Conservation (phyloP, 495 filamentous ascomycete genomes). For the Cairneyella variabilis region DNA sequence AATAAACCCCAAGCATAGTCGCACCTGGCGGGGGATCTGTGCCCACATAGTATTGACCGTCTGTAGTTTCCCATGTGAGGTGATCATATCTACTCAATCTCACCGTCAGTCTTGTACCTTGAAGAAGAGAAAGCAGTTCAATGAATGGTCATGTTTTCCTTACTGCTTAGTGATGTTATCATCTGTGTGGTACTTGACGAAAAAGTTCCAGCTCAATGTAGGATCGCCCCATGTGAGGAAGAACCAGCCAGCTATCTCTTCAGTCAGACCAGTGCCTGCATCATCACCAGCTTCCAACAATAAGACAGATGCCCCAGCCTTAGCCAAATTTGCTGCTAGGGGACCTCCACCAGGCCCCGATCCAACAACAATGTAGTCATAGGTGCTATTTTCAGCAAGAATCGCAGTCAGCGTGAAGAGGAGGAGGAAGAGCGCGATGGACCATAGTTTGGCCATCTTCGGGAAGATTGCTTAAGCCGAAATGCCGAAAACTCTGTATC, state of each 20-base stretch:
- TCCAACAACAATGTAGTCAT: slow-evolving; percentile 66
- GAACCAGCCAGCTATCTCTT: neutral
- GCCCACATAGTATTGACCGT: slow-evolving; percentile 37
- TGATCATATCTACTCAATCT: no score
- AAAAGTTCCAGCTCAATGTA: slow-evolving; percentile 43
- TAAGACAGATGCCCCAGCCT: slow-evolving; percentile 54
- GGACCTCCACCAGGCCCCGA: slow-evolving; percentile 63
- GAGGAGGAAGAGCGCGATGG: neutral
- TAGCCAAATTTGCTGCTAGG: slow-evolving; percentile 56
- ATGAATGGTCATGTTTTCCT: no score
- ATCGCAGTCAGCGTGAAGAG: neutral
- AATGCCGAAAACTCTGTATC: no score
- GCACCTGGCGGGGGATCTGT: slow-evolving; percentile 38
- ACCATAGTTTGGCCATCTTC: neutral
- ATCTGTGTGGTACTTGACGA: slow-evolving; percentile 42
- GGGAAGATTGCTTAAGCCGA: no score
- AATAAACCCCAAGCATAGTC: slow-evolving; percentile 36
- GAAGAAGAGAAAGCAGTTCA: no score
- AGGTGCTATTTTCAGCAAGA: slow-evolving; percentile 20
- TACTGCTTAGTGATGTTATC: slow-evolving; percentile 31
- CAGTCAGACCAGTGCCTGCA: slow-evolving; percentile 35
- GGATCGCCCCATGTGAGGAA: slow-evolving; percentile 18
- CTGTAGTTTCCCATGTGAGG: slow-evolving; percentile 38
- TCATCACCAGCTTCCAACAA: slow-evolving; percentile 65
- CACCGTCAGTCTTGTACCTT: no score